Percentiles rank a stretch among this genome's conserved stretches.
Evolutionary conservation across 352 stramenopile genomes (phyloP).

Genomic region (Saprolegnia parasitica): DNA sequence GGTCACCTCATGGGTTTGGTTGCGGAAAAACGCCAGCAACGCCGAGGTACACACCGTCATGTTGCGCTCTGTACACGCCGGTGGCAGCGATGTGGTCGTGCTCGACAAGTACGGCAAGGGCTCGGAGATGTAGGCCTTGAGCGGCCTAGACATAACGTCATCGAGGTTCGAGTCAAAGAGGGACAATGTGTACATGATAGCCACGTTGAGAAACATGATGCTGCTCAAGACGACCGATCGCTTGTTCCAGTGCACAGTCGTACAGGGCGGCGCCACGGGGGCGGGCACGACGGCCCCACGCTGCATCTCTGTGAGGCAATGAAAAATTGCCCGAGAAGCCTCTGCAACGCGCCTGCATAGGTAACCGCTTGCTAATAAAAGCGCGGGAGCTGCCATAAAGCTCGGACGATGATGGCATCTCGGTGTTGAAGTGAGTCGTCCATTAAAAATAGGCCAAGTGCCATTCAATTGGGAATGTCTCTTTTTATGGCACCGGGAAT

Average conservation of each 20-base stretch:
- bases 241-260: neutral
- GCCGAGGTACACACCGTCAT: neutral
- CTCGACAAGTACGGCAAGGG: neutral
- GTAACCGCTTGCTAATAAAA: too few relatives aligned
- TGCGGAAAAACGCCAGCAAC: neutral
- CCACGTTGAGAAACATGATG: neutral
- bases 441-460: too few relatives aligned
- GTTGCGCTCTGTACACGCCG: neutral
- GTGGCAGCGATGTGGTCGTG: neutral
- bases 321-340: too few relatives aligned
- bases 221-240: neutral
- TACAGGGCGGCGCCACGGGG: too few relatives aligned
- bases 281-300: too few relatives aligned
- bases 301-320: too few relatives aligned
- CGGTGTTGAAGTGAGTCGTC: too few relatives aligned
- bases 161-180: neutral
- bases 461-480: too few relatives aligned
- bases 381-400: too few relatives aligned
- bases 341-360: too few relatives aligned
- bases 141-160: neutral
- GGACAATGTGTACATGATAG: neutral
- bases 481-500: too few relatives aligned
- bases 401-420: too few relatives aligned
- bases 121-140: constrained; percentile 8
- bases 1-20: neutral